phyloP scores from a whole-genome alignment of 768 basidiomycete species.

The Antrodiella citrinella region DNA sequence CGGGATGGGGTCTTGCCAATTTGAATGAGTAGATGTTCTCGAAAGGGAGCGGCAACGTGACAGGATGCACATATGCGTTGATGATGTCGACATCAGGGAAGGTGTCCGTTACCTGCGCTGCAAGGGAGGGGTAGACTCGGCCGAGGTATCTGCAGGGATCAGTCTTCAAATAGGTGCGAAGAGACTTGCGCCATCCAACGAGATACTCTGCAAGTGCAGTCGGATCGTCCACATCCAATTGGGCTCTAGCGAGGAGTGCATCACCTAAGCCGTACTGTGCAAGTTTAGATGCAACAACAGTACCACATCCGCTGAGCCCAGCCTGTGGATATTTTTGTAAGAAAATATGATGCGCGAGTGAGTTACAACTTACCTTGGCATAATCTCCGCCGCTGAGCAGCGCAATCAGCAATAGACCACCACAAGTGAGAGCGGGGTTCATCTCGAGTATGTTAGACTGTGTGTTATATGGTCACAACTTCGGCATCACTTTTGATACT shows the following conservation, averaged over 20 bases:
- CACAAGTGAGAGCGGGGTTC: too few relatives aligned
- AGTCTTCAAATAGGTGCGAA: background rate
- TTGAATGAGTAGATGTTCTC: background rate
- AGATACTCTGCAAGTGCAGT: background rate
- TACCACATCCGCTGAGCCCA: constrained; percentile 2
- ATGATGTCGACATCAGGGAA: constrained; percentile 27
- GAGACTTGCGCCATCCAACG: background rate
- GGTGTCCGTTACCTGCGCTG: constrained; percentile 18
- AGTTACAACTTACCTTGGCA: too few relatives aligned
- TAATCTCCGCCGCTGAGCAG: too few relatives aligned
- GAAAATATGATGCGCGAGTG: too few relatives aligned
- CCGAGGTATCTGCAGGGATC: background rate
- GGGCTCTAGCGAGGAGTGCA: background rate
- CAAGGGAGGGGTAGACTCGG: background rate
- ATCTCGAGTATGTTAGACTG: too few relatives aligned
- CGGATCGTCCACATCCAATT: background rate
- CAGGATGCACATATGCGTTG: background rate
- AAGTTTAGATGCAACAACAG: constrained; percentile 1
- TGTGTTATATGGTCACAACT: too few relatives aligned
- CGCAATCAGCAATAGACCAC: too few relatives aligned
- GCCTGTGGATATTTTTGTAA: too few relatives aligned
- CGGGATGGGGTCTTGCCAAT: background rate
- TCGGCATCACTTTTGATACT: too few relatives aligned
- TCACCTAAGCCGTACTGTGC: constrained; percentile 7
- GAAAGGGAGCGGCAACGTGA: background rate